Base-by-base conservation (phyloP, 345 rosid species). In the Gossypium mustelinum region DNA sequence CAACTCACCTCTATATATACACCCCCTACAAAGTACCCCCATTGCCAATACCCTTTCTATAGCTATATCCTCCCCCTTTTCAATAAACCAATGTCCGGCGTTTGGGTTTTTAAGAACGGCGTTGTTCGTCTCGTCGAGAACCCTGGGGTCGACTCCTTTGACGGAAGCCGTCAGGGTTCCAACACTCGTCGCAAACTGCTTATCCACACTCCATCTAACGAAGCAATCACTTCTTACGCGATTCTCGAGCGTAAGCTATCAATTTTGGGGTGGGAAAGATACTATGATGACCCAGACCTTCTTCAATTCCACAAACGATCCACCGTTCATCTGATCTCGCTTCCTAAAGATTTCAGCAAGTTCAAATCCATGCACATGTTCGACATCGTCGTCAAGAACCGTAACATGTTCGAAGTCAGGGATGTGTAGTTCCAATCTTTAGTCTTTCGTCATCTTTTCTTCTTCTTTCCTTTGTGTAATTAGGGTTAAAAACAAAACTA, bases 221-320 rank as follows among this genome's bases (percentile, higher is more conserved):
- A 93, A 51, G 86, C 86, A 7, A 87, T 91, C 25, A 86, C 86
- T 2, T 91, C 92, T 2, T 91, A 93, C 68, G 79, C 75, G 0
- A 82, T 73, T 50, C 94, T 93, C 14, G 90, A 88, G 79, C 75
- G 70, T 45, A 86, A 85, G 81, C 83, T 91, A 1, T 39, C 24
- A 22, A 69, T 85, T 18, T 88, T 91, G 0, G 98, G 98, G 11
- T 93, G 97, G 98, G 94, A 91, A 75, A 85, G 90, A 82, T 90
- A 89, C 78, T 82, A 89, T 58, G 88, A 84, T 0, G 89, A 91
- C 7, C 92, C 92, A 2, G 73, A 81, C 3, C 91, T 89, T 55
- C 90, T 89, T n/a, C 98, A 89, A 66, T 93, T 86, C 87, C 94
- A 88, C 71, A 91, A 91, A 76, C 54, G 85, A 56, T 83, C 89